These are phyloP conservation scores for Lyophyllum decastes DNA, from an alignment of 768 basidiomycete species.

Conservation along the genomic window DNA sequence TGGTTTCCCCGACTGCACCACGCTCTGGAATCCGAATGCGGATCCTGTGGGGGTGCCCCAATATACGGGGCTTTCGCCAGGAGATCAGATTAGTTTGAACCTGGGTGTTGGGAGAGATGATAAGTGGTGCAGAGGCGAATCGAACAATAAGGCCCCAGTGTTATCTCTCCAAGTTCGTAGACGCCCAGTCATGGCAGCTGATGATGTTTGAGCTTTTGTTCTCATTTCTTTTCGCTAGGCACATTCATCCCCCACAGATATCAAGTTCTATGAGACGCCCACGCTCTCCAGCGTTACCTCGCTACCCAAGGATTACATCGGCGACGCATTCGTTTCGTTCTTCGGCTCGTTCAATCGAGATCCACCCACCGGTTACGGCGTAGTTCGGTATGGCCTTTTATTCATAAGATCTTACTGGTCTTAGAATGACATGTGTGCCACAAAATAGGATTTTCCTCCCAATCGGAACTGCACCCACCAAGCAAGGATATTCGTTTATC, in stretches of 20 bases:
- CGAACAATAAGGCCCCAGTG: constrained; percentile 37
- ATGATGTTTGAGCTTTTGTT: background rate
- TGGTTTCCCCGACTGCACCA: constrained; percentile 45
- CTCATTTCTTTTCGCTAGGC: constrained; percentile 28
- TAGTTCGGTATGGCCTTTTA: constrained; percentile 33
- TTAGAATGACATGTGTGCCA: background rate
- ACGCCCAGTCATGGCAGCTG: background rate
- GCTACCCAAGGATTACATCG: constrained; percentile 27
- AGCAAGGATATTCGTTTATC: constrained; percentile 30
- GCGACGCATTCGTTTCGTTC: constrained; percentile 44
- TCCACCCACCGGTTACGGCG: constrained; percentile 47
- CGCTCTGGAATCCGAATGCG: constrained; percentile 41
- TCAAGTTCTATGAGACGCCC: constrained; percentile 36
- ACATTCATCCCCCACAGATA: constrained; percentile 46
- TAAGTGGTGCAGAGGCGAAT: constrained; percentile 29
- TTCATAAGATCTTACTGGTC: too few relatives aligned
- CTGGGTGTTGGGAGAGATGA: constrained; percentile 31
- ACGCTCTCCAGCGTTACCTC: constrained; percentile 5
- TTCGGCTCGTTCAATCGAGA: constrained; percentile 41
- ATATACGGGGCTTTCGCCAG: constrained; percentile 27
- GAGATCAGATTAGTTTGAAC: constrained; percentile 39
- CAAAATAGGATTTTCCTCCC: constrained; percentile 25
- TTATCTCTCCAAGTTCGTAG: constrained; percentile 37
- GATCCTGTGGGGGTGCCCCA: constrained; percentile 41
- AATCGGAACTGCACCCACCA: constrained; percentile 5